Conservation (phyloP, 2,329 filamentous ascomycete species). For the Cytospora piceicola region DNA sequence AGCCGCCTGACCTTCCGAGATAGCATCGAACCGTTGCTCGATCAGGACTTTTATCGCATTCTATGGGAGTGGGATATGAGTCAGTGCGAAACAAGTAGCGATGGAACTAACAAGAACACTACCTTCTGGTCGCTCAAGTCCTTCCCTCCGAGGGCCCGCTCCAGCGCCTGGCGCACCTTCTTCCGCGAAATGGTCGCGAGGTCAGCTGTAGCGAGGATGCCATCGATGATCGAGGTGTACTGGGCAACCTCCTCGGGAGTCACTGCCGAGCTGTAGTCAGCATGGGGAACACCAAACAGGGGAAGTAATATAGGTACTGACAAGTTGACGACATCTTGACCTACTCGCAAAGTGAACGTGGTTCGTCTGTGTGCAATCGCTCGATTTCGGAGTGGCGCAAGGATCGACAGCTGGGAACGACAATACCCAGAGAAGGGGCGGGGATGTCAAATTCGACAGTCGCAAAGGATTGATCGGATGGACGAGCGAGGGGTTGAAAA, state of each 20-base stretch:
- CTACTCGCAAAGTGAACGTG: constrained; percentile 11
- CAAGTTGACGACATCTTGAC: constrained; percentile 23
- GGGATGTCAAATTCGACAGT: not conserved
- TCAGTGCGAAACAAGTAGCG: constrained; percentile 1
- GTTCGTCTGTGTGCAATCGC: not conserved
- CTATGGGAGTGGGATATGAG: constrained; percentile 45
- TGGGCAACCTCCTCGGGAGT: constrained; percentile 52
- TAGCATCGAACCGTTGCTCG: constrained; percentile 73
- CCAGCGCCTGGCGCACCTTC: constrained; percentile 62
- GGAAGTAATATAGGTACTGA: constrained; percentile 1
- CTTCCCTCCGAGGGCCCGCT: constrained; percentile 58
- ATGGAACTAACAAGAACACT: constrained; percentile 15
- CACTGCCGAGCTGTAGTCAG: constrained; percentile 44
- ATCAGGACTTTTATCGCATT: constrained; percentile 73
- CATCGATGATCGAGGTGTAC: constrained; percentile 64
- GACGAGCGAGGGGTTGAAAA: not conserved
- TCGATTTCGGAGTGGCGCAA: not conserved
- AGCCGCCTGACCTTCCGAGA: constrained; percentile 54
- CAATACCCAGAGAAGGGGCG: not conserved
- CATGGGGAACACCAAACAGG: not conserved
- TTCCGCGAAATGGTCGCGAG: constrained; percentile 67
- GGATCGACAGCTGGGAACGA: not conserved
- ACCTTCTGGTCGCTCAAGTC: constrained; percentile 65
- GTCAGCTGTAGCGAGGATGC: constrained; percentile 60
- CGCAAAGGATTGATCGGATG: constrained; percentile 4